A percentile compares a stretch with the other conserved stretches of the same genome.
phyloP scores from a whole-genome alignment of 345 rosid species.

The Cardamine resedifolia region DNA sequence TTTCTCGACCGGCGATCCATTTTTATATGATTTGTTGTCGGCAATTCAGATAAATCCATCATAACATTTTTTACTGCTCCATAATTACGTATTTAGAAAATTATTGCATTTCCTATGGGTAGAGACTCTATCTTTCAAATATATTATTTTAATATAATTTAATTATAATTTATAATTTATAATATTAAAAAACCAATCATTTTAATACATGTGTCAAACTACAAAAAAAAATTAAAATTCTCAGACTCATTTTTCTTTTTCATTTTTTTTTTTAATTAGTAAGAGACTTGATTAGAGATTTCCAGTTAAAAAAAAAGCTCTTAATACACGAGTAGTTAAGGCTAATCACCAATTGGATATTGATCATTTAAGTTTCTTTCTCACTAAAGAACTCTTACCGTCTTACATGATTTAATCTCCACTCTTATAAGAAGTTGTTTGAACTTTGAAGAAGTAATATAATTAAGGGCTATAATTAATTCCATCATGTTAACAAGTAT shows the following conservation, averaged over 20 bases:
- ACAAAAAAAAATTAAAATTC: too few species aligned
- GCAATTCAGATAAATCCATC: background rate
- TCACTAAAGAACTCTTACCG: background rate
- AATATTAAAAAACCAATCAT: too few species aligned
- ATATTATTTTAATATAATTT: too few species aligned
- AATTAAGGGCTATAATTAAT: background rate
- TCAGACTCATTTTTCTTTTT: too few species aligned
- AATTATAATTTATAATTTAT: too few species aligned
- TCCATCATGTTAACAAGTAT: slow-evolving; percentile 16
- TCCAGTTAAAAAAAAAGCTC: too few species aligned
- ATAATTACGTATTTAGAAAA: background rate
- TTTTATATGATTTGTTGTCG: slow-evolving; percentile 1
- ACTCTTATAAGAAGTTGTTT: background rate
- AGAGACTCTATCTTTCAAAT: too few species aligned
- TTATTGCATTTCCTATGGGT: too few species aligned
- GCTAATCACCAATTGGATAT: background rate
- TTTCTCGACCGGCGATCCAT: background rate
- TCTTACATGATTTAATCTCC: background rate
- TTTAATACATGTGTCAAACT: too few species aligned
- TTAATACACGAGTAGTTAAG: background rate
- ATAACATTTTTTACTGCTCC: background rate
- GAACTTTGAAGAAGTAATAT: background rate
- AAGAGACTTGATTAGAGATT: too few species aligned
- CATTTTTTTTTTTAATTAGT: too few species aligned
- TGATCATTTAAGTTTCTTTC: background rate